Conservation (phyloP, 2,329 filamentous ascomycete genomes). For the Aspergillus jensenii region DNA sequence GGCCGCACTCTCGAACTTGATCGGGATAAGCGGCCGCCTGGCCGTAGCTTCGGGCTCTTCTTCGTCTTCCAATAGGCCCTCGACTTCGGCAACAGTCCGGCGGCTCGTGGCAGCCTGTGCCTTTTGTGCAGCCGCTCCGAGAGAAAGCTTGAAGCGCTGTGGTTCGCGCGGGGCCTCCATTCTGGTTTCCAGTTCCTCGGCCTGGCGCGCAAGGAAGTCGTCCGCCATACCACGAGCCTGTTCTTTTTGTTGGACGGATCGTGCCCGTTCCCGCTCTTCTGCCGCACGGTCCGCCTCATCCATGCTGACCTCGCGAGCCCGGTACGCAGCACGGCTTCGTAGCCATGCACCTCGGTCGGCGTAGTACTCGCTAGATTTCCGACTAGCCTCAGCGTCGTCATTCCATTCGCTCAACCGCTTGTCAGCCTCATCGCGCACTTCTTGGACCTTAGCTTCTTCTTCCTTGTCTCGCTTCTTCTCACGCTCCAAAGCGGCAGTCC, state of each 20-base stretch:
- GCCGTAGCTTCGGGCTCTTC: constrained; percentile 71
- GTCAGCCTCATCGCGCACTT: constrained; percentile 66
- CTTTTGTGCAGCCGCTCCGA: constrained; percentile 83
- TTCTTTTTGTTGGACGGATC: constrained; percentile 70
- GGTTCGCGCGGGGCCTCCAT: constrained; percentile 53
- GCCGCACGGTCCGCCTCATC: constrained; percentile 81
- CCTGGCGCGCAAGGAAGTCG: constrained; percentile 83
- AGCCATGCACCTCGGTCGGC: constrained; percentile 81
- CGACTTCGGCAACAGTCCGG: constrained; percentile 88
- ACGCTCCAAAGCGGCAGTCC: constrained; percentile 80
- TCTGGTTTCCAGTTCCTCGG: constrained; percentile 65
- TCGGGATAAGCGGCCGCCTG: constrained; percentile 76
- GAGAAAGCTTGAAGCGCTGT: constrained; percentile 86
- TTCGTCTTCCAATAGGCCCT: constrained; percentile 91
- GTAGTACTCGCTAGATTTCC: constrained; percentile 80
- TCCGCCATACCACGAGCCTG: constrained; percentile 82
- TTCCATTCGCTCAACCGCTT: constrained; percentile 79
- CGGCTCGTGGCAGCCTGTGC: constrained; percentile 59
- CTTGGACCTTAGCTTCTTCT: constrained; percentile 65
- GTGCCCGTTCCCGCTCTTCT: constrained; percentile 72
- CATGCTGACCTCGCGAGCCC: constrained; percentile 69
- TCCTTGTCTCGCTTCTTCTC: constrained; percentile 78
- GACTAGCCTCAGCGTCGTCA: constrained; percentile 76
- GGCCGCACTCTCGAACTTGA: constrained; percentile 72
- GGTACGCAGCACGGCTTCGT: constrained; percentile 72